These are phyloP conservation scores for Fusarium cyanostomum DNA, from an alignment of 2,329 filamentous ascomycete genomes.

Conservation along the genomic window DNA sequence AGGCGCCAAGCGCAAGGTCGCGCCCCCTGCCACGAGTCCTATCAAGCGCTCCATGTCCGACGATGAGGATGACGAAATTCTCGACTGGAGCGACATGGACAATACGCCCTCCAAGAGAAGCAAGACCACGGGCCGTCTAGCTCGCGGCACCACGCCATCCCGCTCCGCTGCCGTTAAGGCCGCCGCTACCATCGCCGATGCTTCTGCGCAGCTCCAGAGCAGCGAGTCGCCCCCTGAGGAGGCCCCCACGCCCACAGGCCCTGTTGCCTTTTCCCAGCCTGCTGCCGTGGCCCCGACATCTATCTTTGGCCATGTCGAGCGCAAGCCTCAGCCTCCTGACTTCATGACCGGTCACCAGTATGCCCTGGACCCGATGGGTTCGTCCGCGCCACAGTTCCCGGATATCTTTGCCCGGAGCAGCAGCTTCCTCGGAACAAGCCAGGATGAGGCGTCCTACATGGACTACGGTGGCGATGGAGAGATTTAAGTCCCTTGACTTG, in stretches of 20 bases:
- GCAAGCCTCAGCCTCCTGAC: slow-evolving; percentile 11
- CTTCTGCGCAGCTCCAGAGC: slow-evolving; percentile 41
- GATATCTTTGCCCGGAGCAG: not conserved
- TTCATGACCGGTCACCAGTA: not conserved
- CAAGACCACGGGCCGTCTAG: slow-evolving; percentile 37
- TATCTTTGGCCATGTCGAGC: slow-evolving; percentile 40
- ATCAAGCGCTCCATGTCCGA: slow-evolving; percentile 44
- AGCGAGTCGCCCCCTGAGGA: slow-evolving; percentile 43
- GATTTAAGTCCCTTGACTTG: slow-evolving; percentile 36
- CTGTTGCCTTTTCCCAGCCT: not conserved
- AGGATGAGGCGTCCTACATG: slow-evolving; percentile 22
- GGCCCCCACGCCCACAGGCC: slow-evolving; percentile 11
- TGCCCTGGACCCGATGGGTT: slow-evolving; percentile 5
- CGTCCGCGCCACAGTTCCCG: not conserved
- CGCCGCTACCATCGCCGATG: slow-evolving; percentile 48
- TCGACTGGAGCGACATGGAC: slow-evolving; percentile 47
- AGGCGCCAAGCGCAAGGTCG: slow-evolving; percentile 41
- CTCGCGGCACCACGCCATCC: slow-evolving; percentile 41
- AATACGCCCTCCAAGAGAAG: slow-evolving; percentile 52
- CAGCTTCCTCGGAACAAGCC: not conserved
- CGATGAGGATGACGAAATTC: slow-evolving; percentile 43
- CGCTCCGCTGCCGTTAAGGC: slow-evolving; percentile 48
- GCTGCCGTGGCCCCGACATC: slow-evolving; percentile 9
- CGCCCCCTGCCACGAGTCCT: slow-evolving; percentile 8
- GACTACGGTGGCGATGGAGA: slow-evolving; percentile 48